Evolutionary conservation across 192 early-diverging fungal genomes (phyloP), one percentile per base, ranked within the genome.

Genomic region (Backusella sp.): DNA sequence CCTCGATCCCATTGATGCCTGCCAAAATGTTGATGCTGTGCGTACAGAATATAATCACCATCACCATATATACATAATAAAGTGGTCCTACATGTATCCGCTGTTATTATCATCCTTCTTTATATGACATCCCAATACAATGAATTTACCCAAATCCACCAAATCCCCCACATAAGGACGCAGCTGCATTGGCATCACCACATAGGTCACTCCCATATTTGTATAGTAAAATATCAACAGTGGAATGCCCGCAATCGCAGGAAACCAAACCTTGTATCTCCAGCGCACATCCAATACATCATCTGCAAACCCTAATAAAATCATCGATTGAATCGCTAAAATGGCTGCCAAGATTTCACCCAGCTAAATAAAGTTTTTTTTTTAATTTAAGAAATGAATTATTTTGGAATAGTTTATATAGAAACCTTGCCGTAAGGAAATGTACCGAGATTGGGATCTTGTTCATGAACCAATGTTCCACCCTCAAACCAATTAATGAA

Each of bases 11-110:
- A 83, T 99, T 99, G 76, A 98, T 94, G 21, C 98, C 98, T 3
- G 98, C 98, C 65, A 98, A 83, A 52, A 99, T 98, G 78, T 99
- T 99, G 85, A 99, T 98, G 17, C 95, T 93, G 77, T 99, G 95
- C 11, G 98, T 99, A 71, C 94, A 97, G 80, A 99, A 99, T 26
- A 97, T 93, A 36, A 91, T 89, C 68, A 98, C 87, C 75, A 93
- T 80, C 0, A 87, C 88, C 90, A 99, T 98, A 77, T 96, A 98
- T 15, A 92, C 84, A 85, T 99, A 99, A 85, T 99, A 99, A 3
- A 99, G 81, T 6, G 82, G 39, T 0, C 94, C 94, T 94, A 73
- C 59, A n/a, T 28, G 68, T n/a, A 26, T 59, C 32, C 19, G 62
- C 0, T 35, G 21, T 23, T 62, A 12, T 11, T 21, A 19, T 0